Base-by-base conservation (phyloP, 345 rosid species). In the Physaria fendleri region DNA sequence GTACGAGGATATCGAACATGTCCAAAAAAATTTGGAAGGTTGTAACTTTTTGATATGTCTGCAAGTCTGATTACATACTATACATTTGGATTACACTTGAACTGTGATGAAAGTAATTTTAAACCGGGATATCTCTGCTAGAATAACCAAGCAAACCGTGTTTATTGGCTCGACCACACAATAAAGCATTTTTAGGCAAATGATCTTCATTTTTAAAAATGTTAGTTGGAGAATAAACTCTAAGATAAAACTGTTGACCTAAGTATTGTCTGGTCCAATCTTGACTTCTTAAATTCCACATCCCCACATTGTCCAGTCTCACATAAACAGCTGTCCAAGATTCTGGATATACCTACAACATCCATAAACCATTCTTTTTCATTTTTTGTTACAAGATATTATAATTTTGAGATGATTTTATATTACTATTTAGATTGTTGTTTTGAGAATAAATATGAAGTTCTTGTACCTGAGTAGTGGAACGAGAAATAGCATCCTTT, bases 251-350 rank as follows among this genome's bases (percentile, higher is more conserved):
- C 16, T 89, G 95, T 40, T 89, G 95, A 15, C 95, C 49, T 44
- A 44, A 44, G 13, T 44, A 44, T 22, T 44, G 49, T 6, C 49
- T 44, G 2, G 28, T 1, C 97, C 92, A 89, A 15, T 59, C 78
- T 63, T 82, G 83, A 1, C 78, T 56, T 52, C 95, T 79, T 68
- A 89, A 11, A 72, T 89, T 86, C 97, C 97, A 89, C 95, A 86
- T 84, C n/a, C 97, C 95, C 21, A 81, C 87, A 39, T 89, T 89
- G 68, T 86, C 95, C 5, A 89, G 80, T 22, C 85, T 65, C 4
- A 89, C 58, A 62, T 85, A 89, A 1, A 85, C 73, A 1, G 89
- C 95, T 2, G 89, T 84, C 97, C 97, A 89, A 39, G 95, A 78
- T 17, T 52, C 72, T 14, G 97, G 97, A 64, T 86, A 89, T 8